Conservation (phyloP, 495 filamentous ascomycete species). For the Staphylotrichum tortipilum region DNA sequence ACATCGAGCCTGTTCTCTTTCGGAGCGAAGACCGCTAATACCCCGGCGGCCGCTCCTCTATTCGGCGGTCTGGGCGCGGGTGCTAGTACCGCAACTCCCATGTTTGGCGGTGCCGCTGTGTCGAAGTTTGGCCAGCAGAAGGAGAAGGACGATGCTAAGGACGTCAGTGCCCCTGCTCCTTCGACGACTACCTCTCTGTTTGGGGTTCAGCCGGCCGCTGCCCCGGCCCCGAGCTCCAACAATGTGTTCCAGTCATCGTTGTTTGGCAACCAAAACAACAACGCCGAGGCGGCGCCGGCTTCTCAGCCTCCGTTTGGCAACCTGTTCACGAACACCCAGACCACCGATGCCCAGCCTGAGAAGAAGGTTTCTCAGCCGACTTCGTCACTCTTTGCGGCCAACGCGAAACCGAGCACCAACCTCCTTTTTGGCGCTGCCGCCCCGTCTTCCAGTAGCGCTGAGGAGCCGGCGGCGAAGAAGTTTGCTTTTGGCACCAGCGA, state of each 20-base stretch:
- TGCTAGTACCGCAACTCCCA: constrained; percentile 3
- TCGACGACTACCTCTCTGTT: constrained; percentile 15
- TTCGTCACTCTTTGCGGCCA: constrained; percentile 23
- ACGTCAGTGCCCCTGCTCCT: constrained; percentile 6
- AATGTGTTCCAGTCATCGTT: constrained; percentile 35
- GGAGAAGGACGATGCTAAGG: constrained; percentile 13
- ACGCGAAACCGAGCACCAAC: constrained; percentile 12
- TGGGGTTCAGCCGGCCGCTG: constrained; percentile 10
- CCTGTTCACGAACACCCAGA: constrained; percentile 26
- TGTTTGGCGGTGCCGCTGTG: constrained; percentile 16
- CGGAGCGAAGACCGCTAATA: constrained; percentile 9
- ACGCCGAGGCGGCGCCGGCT: constrained; percentile 20
- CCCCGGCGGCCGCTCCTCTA: constrained; percentile 15
- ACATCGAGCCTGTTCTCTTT: constrained; percentile 9
- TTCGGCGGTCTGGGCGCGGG: constrained; percentile 21
- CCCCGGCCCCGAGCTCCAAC: constrained; percentile 18
- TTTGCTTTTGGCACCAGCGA: constrained; percentile 18
- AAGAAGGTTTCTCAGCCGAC: too few relatives aligned
- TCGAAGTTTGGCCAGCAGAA: constrained; percentile 15
- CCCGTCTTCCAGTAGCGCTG: constrained; percentile 7
- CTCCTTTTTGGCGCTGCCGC: constrained; percentile 22
- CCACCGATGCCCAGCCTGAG: constrained; percentile 12
- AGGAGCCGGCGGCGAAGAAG: constrained; percentile 19
- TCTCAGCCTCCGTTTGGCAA: constrained; percentile 13
- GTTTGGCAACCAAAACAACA: constrained; percentile 31